Percentiles rank a stretch among this genome's conserved stretches.
phyloP scores from a whole-genome alignment of 2,329 filamentous ascomycete species.

The Pseudonectria buxi region DNA sequence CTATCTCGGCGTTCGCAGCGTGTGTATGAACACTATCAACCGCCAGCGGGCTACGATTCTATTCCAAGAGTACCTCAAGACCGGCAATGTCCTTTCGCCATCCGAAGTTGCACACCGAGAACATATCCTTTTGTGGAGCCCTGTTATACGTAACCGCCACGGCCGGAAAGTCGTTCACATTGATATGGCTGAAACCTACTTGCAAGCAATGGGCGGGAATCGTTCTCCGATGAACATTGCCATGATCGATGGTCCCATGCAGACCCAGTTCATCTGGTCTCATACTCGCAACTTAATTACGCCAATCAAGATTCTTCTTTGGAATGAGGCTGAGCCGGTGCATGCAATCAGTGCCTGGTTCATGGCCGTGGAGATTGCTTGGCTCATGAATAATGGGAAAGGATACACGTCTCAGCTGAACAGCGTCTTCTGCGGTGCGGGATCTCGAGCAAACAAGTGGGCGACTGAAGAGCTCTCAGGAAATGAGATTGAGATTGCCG shows the following conservation, averaged over 20 bases:
- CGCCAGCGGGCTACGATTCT: constrained; percentile 78
- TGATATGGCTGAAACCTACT: constrained; percentile 37
- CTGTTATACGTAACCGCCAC: constrained; percentile 22
- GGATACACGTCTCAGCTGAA: constrained; percentile 16
- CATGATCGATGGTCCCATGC: constrained; percentile 23
- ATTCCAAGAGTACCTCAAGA: constrained; percentile 51
- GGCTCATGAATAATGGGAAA: constrained; percentile 20
- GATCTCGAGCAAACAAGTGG: constrained; percentile 1
- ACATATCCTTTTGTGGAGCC: constrained; percentile 49
- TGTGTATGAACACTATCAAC: constrained; percentile 79
- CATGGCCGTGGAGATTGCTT: constrained; percentile 30
- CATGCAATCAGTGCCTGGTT: constrained; percentile 32
- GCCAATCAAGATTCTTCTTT: constrained; percentile 30
- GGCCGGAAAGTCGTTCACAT: constrained; percentile 27
- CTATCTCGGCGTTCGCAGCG: constrained; percentile 75
- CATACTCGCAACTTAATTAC: constrained; percentile 12
- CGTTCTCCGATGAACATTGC: constrained; percentile 12
- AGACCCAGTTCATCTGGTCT: constrained; percentile 25
- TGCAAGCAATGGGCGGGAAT: constrained; percentile 25
- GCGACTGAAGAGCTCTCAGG: background rate
- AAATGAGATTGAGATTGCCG: constrained; percentile 2
- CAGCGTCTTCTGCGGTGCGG: constrained; percentile 8
- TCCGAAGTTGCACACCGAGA: constrained; percentile 58
- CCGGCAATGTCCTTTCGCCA: constrained; percentile 52
- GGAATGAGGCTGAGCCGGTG: constrained; percentile 20